Conservation (phyloP, 345 rosid species). For the Citropsis articulata region DNA sequence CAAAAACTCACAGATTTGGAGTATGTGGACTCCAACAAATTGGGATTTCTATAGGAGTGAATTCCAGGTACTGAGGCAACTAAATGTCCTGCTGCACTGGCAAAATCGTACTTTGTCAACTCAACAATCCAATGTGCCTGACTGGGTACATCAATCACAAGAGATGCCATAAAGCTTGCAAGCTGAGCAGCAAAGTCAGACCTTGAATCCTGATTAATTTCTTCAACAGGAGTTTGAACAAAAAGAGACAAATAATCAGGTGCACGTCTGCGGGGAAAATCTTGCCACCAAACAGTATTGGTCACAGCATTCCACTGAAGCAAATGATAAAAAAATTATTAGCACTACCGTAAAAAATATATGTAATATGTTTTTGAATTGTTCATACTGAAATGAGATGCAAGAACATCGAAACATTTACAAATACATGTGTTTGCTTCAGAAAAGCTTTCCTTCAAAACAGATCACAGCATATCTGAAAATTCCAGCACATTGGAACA, state of each 20-base stretch:
- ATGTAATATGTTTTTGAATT: background rate
- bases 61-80: conserved; percentile 87
- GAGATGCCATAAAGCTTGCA: conserved; percentile 85
- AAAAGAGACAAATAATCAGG: conserved; percentile 76
- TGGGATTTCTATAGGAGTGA: conserved; percentile 47
- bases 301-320: conserved; percentile 89
- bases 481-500: background rate
- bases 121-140: conserved; percentile 83
- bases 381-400: background rate
- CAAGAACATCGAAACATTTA: background rate
- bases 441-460: background rate
- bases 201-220: conserved; percentile 28
- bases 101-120: conserved; percentile 74
- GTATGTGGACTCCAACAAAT: conserved; percentile 27
- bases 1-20: conserved; percentile 36
- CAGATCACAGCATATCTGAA: background rate
- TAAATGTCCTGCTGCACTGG: conserved; percentile 62
- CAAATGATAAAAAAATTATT: conserved; percentile 19
- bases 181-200: conserved; percentile 88
- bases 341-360: background rate
- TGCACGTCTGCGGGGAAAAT: conserved; percentile 64
- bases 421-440: background rate
- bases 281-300: conserved; percentile 98
- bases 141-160: conserved; percentile 72
- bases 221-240: conserved; percentile 33